phyloP scores from a whole-genome alignment of 441 rosid species.

The Populus trichocarpa region DNA sequence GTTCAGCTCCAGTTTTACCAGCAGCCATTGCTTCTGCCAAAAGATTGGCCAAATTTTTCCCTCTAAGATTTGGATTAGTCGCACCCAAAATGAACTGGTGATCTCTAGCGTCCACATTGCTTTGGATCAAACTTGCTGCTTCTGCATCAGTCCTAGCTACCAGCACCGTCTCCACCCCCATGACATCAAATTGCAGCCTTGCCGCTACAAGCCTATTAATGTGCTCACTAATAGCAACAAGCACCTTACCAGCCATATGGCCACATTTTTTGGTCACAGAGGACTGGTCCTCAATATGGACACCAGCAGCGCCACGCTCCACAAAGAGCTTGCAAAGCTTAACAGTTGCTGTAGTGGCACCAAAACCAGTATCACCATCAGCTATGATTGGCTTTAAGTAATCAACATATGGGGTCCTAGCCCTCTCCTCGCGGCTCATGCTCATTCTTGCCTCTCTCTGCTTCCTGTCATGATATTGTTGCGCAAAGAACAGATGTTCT shows the following conservation, averaged over 20 bases:
- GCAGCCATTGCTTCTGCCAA: constrained; percentile 69
- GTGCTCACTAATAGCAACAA: constrained; percentile 84
- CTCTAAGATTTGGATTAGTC: constrained; percentile 65
- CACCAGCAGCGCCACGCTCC: constrained; percentile 92
- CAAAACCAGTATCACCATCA: constrained; percentile 91
- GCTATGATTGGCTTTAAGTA: constrained; percentile 92
- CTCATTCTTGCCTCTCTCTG: constrained; percentile 91
- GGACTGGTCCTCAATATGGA: constrained; percentile 91
- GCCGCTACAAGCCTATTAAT: constrained; percentile 91
- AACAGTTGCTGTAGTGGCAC: constrained; percentile 87
- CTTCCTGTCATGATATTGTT: constrained; percentile 88
- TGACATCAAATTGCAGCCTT: constrained; percentile 83
- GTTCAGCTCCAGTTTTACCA: constrained; percentile 68
- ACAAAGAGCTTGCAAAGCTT: constrained; percentile 93
- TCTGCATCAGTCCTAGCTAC: constrained; percentile 91
- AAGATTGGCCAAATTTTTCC: constrained; percentile 56
- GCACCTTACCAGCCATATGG: constrained; percentile 95
- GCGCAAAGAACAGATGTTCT: constrained; percentile 84
- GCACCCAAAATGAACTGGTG: constrained; percentile 89
- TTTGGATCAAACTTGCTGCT: constrained; percentile 74
- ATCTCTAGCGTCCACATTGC: constrained; percentile 76
- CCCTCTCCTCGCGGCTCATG: constrained; percentile 77
- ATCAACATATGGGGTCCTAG: constrained; percentile 73
- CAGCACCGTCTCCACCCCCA: constrained; percentile 91
- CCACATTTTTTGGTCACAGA: constrained; percentile 94